Evolutionary conservation across 192 early-diverging fungal species (phyloP), one percentile per base, ranked within the genome.

Genomic region (Borealophlyctis nickersoniae): DNA sequence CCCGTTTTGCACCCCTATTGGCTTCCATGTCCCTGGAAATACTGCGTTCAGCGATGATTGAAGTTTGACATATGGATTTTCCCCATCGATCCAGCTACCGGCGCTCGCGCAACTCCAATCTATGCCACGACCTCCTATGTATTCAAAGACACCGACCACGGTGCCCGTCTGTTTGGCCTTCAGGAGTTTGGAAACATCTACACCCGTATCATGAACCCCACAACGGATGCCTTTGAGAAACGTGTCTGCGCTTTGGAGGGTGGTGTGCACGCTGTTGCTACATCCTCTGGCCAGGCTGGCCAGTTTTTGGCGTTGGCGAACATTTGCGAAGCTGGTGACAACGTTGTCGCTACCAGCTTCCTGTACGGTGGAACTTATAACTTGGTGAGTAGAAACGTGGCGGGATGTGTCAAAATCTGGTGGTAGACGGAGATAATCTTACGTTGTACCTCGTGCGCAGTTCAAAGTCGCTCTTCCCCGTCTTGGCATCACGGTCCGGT

Each of bases 201-300:
- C 78, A 85, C 89, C 1, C 86, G 94, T 26, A 71, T 85, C 26
- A 87, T 79, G 68, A 94, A 96, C 74, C 93, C 92, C 4, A 94
- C 93, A 22, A 91, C 70, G 35, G 90, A 88, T 54, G 92, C 89
- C 36, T 92, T 95, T 75, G 95, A 98, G 75, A 72, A 98, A 80
- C 83, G 95, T 55, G 83, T 98, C 33, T 92, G 93, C 24, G 89
- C 92, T 13, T 81, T 98, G 24, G 95, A 98, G 70, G 89, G 89
- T 29, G 95, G 95, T 52, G 82, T 81, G 29, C 69, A 66, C 27
- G 77, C 91, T 4, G 72, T 92, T 50, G 87, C 82, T 33, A 86
- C 83, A n/a, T 76, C 81, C 24, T 85, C 82, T 28, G 91, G 94
- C 23, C 89, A 92, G 66, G 88, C 95, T 13, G 95, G 93, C 30